Percentiles rank a stretch among this genome's conserved stretches.
Conservation (phyloP, 208 protist species). For the Acanthamoeba sp. region DNA sequence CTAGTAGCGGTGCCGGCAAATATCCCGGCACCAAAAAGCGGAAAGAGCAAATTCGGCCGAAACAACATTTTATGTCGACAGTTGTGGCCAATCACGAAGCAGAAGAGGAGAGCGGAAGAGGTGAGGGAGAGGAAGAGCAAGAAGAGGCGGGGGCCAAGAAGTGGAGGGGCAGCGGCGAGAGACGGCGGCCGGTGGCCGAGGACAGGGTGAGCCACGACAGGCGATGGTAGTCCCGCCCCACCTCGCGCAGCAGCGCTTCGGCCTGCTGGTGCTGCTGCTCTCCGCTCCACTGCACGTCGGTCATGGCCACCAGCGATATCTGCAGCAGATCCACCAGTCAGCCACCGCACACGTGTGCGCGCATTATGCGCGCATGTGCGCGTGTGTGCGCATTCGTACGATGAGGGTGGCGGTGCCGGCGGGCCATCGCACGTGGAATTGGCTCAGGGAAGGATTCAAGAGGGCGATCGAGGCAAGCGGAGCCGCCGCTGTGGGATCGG, state of each 20-base stretch:
- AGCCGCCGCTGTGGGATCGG: neutral
- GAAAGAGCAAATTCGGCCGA: no score
- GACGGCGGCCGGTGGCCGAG: constrained; percentile 3
- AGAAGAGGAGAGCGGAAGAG: no score
- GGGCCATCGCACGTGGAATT: constrained; percentile 27
- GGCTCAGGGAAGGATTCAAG: neutral
- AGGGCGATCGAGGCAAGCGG: neutral
- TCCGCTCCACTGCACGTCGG: neutral
- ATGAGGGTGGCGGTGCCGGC: neutral
- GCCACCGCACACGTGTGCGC: neutral
- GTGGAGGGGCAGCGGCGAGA: constrained; percentile 20
- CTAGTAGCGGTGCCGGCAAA: neutral
- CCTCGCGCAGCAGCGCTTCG: neutral
- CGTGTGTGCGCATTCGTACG: neutral
- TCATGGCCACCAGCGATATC: neutral
- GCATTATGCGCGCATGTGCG: neutral
- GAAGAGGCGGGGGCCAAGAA: neutral
- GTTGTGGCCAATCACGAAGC: no score
- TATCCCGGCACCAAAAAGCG: no score
- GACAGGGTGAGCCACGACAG: constrained; percentile 30
- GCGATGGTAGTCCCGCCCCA: neutral
- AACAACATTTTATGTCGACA: no score
- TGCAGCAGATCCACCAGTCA: neutral
- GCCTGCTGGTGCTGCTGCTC: neutral
- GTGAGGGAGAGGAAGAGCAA: neutral